phyloP scores from a whole-genome alignment of 352 stramenopile genomes.

The Pythium aquatile region DNA sequence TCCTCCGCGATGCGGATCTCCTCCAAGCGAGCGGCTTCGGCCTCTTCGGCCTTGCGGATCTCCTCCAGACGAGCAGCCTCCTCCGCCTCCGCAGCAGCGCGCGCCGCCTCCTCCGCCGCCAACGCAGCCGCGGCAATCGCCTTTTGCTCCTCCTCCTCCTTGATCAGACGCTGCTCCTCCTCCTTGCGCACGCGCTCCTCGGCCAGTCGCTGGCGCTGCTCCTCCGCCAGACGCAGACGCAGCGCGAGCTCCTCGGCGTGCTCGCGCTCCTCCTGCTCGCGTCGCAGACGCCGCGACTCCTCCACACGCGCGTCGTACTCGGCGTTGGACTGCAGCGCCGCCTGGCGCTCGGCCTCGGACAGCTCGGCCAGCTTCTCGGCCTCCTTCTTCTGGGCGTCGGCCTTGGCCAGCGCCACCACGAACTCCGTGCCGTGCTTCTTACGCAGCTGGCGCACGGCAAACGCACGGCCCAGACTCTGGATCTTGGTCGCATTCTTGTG shows the following conservation, averaged over 20 bases:
- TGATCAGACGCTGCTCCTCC: constrained; percentile 14
- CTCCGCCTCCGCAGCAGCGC: constrained; percentile 31
- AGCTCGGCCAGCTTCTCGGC: constrained; percentile 65
- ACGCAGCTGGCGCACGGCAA: constrained; percentile 69
- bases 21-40: constrained; percentile 25
- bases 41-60: constrained; percentile 29
- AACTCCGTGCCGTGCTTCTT: constrained; percentile 80
- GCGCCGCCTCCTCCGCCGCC: constrained; percentile 39
- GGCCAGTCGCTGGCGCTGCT: constrained; percentile 37
- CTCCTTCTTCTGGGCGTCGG: constrained; percentile 64
- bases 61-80: constrained; percentile 27
- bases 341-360: constrained; percentile 51
- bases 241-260: constrained; percentile 52
- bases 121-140: constrained; percentile 24
- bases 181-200: constrained; percentile 34
- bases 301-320: constrained; percentile 81
- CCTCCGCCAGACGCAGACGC: constrained; percentile 48
- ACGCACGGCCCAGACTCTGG: constrained; percentile 74
- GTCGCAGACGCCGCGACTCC: constrained; percentile 72
- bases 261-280: constrained; percentile 74
- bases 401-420: constrained; percentile 68
- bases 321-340: constrained; percentile 43
- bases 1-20: constrained; percentile 27
- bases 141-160: constrained; percentile 23
- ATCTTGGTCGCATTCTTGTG: constrained; percentile 89